Base-by-base conservation (phyloP, 768 basidiomycete genomes). In the Termitomyces sp. region DNA sequence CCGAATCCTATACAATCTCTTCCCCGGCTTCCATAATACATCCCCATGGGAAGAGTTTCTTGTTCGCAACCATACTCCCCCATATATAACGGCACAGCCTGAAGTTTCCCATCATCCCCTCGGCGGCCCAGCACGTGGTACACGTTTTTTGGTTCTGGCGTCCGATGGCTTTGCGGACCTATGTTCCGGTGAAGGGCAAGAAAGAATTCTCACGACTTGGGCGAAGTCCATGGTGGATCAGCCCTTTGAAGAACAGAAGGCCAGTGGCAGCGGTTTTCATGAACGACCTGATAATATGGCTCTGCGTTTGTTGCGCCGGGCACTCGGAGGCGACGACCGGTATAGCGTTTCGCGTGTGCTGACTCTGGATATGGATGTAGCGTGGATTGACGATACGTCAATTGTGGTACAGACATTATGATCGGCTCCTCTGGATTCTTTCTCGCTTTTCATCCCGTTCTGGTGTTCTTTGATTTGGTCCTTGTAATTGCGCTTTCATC, bases 321-420 rank as follows among this genome's bases (percentile, higher is more conserved):
- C 78, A 1, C 72, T 88, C 10, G 85, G 85, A 51, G 83, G 86
- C 26, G 79, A 80, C 29, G 81, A 86, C 58, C 59, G 71, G 27
- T 74, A 71, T 58, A 70, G 73, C 37, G 82, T 86, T 42, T 86
- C 85, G 37, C 76, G 76, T 57, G 78, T 80, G 56, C 67, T 87
- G 70, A 86, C 84, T 34, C 68, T 87, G 64, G 83, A 88, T 63
- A 78, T 85, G 79, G 82, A 84, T 56, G 72, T 71, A 42, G 78
- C 82, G 18, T 88, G 86, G 85, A 75, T 88, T 59, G 86, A 88
- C 60, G 86, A 88, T 67, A 82, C 86, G 9, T 75, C 84, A 9
- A 80, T 88, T 57, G 75, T 87, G 56, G 85, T 87, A 55, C 83
- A 84, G 59, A 79, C 77, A 42, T 68, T 86, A 36, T 85, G 67